Base-by-base conservation (phyloP, 129 eudicot species). In the Chrysanthemum lavandulifolium region DNA sequence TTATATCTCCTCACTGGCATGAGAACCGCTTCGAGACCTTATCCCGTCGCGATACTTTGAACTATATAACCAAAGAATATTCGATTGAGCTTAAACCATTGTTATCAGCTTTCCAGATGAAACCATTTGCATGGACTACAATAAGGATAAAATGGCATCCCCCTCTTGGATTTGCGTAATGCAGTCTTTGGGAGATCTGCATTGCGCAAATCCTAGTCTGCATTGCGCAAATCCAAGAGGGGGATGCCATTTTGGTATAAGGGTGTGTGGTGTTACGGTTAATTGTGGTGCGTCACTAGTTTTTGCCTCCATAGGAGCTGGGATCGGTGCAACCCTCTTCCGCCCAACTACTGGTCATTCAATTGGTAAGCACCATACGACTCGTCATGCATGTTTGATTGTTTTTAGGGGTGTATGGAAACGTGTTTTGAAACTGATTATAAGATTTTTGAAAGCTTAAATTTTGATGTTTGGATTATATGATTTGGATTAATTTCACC, bases 301-400 rank as follows among this genome's bases (percentile, higher is more conserved):
- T 66, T 88, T 88, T 65, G 99, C 97, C n/a, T 88, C 99, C 61
- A 77, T 94, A 23, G 99, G 99, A 73, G 99, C 99, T 13, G 99
- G 97, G 18, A 54, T 94, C 2, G 97, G 99, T 21, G 93, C 97
- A 31, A 65, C 83, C 0, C 56, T 88, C 4, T 45, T 90, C 56
- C 96, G 89, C 68, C 97, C 99, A 57, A 75, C 89, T 16, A 48
- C 78, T 53, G 99, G 99, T 31, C 99, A 94, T 78, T 81, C 91
- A 79, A 57, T 90, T 43, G 97, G 98, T 93, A 90, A 73, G 82
- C 45, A 43, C 47, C 49, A 45, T 64, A 25, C 40, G 1, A 59
- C 59, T 71, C 25, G 12, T 55, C 16, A 29, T 11, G 25, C 25
- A 36, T 57, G 61, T 0, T 33, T 64, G 18, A 67, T 36, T 13